Conservation (phyloP, 2,329 filamentous ascomycete genomes). For the Berkeleyomyces basicola region DNA sequence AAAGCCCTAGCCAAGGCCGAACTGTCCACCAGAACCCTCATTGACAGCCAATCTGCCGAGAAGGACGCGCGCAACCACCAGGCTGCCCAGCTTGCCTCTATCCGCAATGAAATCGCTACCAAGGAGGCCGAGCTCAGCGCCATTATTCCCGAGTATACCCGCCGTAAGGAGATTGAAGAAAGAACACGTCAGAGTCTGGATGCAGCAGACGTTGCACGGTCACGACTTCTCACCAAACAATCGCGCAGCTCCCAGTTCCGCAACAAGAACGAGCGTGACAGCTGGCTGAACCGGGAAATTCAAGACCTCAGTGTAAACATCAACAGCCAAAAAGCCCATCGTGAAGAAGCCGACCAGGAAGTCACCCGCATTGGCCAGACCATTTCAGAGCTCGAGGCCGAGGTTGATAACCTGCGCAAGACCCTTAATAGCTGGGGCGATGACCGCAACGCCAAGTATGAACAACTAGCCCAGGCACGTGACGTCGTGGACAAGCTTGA, state of each 20-base stretch:
- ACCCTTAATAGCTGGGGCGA: constrained; percentile 66
- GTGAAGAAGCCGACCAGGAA: constrained; percentile 71
- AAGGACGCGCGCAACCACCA: constrained; percentile 57
- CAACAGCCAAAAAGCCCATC: constrained; percentile 66
- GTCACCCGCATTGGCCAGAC: constrained; percentile 53
- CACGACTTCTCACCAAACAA: constrained; percentile 81
- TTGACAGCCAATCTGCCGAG: constrained; percentile 65
- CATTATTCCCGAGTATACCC: constrained; percentile 61
- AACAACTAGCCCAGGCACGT: constrained; percentile 60
- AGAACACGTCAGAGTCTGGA: constrained; percentile 56
- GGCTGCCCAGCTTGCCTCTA: constrained; percentile 51
- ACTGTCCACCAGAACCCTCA: constrained; percentile 63
- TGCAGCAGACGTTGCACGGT: constrained; percentile 55
- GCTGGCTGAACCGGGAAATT: constrained; percentile 65
- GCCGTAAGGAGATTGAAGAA: constrained; percentile 56
- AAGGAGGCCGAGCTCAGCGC: constrained; percentile 62
- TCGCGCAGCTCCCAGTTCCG: constrained; percentile 73
- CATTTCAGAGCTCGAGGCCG: constrained; percentile 55
- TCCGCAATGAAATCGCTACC: constrained; percentile 55
- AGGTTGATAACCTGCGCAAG: constrained; percentile 52
- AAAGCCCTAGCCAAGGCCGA: constrained; percentile 72
- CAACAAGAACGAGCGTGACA: constrained; percentile 76
- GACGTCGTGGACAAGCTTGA: constrained; percentile 62
- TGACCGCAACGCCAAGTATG: constrained; percentile 53
- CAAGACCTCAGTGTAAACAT: constrained; percentile 61